phyloP scores from a whole-genome alignment of 257 asterid genomes.

The Gentiana macrophylla region DNA sequence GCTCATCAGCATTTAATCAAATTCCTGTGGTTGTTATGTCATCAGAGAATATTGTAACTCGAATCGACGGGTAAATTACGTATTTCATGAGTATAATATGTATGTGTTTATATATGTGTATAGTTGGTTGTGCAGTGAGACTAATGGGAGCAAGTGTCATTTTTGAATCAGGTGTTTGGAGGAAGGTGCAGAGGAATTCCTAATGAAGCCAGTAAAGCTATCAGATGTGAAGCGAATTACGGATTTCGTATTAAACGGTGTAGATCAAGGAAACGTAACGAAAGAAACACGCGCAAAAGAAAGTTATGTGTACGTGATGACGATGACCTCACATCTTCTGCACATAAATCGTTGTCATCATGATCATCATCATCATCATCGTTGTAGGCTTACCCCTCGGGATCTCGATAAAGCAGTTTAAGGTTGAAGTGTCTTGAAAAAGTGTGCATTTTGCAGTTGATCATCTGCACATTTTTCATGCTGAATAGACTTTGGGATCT shows the following conservation, averaged over 20 bases:
- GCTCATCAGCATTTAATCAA: conserved; percentile 28
- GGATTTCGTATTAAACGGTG: conserved; percentile 38
- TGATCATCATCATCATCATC: too few relatives aligned
- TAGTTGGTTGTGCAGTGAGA: neutral
- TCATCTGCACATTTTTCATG: too few relatives aligned
- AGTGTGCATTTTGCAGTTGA: too few relatives aligned
- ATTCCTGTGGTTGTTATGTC: conserved; percentile 62
- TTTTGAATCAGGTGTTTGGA: conserved; percentile 40
- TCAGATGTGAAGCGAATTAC: conserved; percentile 55
- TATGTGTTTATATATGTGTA: neutral
- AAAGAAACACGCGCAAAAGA: conserved; percentile 30
- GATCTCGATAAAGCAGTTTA: too few relatives aligned
- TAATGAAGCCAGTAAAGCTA: conserved; percentile 68
- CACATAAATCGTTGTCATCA: neutral
- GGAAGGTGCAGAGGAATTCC: conserved; percentile 78
- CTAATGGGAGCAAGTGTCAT: neutral
- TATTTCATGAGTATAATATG: neutral
- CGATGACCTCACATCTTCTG: neutral
- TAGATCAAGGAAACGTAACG: conserved; percentile 7
- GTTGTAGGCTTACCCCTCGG: too few relatives aligned
- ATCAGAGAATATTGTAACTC: conserved; percentile 45
- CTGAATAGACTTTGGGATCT: too few relatives aligned
- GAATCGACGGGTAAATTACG: conserved; percentile 28
- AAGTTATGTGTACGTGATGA: conserved; percentile 17
- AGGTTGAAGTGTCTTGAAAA: too few relatives aligned